Conservation (phyloP, 495 filamentous ascomycete genomes). For the Tuber indicum region DNA sequence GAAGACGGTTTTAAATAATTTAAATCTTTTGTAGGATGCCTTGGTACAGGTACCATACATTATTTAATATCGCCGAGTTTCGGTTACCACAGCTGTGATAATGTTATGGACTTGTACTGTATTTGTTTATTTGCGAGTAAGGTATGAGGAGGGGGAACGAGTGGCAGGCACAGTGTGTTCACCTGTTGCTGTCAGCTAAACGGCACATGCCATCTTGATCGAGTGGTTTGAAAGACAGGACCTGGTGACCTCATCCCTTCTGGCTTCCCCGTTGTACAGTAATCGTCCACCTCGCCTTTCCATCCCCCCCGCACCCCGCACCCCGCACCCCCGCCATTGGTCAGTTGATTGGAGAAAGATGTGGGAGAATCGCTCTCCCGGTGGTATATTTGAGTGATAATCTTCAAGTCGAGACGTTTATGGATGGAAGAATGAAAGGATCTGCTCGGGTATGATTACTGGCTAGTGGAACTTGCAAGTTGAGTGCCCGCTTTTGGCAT, state of each 20-base stretch:
- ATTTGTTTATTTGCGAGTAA: not conserved
- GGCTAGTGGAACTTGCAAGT: not conserved
- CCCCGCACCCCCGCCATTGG: not conserved
- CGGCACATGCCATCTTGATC: not conserved
- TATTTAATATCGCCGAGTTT: not conserved
- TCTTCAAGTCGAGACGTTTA: not conserved
- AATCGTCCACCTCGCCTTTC: not conserved
- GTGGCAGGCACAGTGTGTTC: not conserved
- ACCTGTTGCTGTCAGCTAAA: not conserved
- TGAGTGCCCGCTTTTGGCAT: not conserved
- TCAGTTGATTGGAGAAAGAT: not conserved
- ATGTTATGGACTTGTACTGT: too few relatives aligned
- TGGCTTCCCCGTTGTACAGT: not conserved
- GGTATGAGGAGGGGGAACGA: not conserved
- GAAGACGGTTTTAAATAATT: not conserved
- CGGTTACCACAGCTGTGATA: too few relatives aligned
- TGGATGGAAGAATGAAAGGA: not conserved
- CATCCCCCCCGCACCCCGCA: not conserved
- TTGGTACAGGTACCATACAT: not conserved
- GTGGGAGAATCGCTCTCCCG: not conserved
- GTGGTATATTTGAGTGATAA: not conserved
- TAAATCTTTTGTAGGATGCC: not conserved
- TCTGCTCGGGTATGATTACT: not conserved
- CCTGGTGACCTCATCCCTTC: not conserved
- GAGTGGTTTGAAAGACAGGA: not conserved